These are phyloP conservation scores for Arthrobotrys megalospora DNA, from an alignment of 2,329 filamentous ascomycete genomes.

Conservation along the genomic window DNA sequence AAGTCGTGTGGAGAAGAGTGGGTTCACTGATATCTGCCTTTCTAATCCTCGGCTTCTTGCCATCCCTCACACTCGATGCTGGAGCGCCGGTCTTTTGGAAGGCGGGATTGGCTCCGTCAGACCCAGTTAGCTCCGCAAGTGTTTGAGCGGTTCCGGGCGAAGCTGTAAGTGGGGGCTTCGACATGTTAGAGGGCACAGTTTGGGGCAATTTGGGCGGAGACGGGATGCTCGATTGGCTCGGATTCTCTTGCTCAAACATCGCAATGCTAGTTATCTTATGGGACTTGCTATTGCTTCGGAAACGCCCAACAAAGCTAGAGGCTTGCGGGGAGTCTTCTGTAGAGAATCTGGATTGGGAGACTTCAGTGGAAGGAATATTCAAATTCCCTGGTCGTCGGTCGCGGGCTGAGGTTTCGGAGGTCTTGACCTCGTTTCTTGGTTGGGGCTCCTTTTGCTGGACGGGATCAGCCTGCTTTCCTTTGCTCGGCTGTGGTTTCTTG, in stretches of 20 bases:
- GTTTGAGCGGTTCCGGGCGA: conserved; percentile 32
- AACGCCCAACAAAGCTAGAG: conserved; percentile 46
- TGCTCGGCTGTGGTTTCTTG: conserved; percentile 32
- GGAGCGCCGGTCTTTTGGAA: conserved; percentile 47
- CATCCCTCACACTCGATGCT: conserved; percentile 17
- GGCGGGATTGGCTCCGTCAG: conserved; percentile 45
- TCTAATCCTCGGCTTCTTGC: conserved; percentile 43
- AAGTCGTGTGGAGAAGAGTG: conserved; percentile 49
- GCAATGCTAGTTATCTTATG: conserved; percentile 46
- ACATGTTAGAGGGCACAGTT: conserved; percentile 30
- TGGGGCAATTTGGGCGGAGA: conserved; percentile 38
- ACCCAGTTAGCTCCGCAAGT: conserved; percentile 48
- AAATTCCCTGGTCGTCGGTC: conserved; percentile 43
- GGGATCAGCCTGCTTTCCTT: conserved; percentile 24
- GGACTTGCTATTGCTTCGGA: conserved; percentile 56
- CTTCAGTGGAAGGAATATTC: conserved; percentile 35
- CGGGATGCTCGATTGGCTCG: conserved; percentile 33
- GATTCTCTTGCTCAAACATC: conserved; percentile 53
- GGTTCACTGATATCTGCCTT: conserved; percentile 57
- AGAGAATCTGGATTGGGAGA: conserved; percentile 42
- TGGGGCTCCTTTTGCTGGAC: conserved; percentile 25
- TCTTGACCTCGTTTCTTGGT: conserved; percentile 23
- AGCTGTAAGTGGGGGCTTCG: conserved; percentile 39
- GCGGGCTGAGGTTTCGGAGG: conserved; percentile 4
- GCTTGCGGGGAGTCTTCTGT: conserved; percentile 53